These are phyloP conservation scores for Diaporthe citriasiana DNA, from an alignment of 2,329 filamentous ascomycete genomes.

Conservation along the genomic window DNA sequence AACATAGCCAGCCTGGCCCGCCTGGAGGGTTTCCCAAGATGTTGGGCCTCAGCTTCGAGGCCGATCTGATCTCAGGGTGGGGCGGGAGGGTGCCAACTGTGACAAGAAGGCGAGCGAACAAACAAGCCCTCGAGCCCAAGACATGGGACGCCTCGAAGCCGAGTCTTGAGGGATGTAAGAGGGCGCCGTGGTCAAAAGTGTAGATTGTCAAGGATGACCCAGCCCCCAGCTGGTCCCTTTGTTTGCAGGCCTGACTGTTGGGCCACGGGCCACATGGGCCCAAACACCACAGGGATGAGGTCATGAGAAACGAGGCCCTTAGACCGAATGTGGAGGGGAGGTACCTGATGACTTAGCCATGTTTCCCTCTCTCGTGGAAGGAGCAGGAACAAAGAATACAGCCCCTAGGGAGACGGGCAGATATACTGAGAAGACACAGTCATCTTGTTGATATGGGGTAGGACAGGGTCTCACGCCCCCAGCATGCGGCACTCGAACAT, in stretches of 20 bases:
- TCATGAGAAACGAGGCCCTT: constrained; percentile 36
- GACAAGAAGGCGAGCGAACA: constrained; percentile 8
- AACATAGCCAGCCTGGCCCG: neutral
- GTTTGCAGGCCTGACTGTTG: constrained; percentile 31
- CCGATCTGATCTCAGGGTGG: constrained; percentile 2
- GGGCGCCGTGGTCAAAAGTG: constrained; percentile 22
- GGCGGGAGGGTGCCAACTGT: constrained; percentile 8
- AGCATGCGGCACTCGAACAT: constrained; percentile 9
- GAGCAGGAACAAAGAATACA: constrained; percentile 6
- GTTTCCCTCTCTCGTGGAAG: constrained; percentile 1
- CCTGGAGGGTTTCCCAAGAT: constrained; percentile 11
- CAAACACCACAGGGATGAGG: constrained; percentile 37
- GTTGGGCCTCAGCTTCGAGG: constrained; percentile 25
- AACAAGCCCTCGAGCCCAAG: neutral
- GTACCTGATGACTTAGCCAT: constrained; percentile 17
- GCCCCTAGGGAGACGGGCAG: neutral
- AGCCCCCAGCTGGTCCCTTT: constrained; percentile 7
- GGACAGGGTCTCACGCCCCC: constrained; percentile 32
- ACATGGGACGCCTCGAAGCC: constrained; percentile 8
- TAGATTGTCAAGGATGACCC: constrained; percentile 29
- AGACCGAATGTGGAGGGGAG: neutral
- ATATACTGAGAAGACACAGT: neutral
- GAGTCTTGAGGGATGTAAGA: neutral
- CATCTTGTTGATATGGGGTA: constrained; percentile 29
- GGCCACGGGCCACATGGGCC: constrained; percentile 31